Percentiles rank a stretch among this genome's conserved stretches.
These are phyloP conservation scores for Suillus discolor DNA, from an alignment of 768 basidiomycete genomes.

Conservation along the genomic window DNA sequence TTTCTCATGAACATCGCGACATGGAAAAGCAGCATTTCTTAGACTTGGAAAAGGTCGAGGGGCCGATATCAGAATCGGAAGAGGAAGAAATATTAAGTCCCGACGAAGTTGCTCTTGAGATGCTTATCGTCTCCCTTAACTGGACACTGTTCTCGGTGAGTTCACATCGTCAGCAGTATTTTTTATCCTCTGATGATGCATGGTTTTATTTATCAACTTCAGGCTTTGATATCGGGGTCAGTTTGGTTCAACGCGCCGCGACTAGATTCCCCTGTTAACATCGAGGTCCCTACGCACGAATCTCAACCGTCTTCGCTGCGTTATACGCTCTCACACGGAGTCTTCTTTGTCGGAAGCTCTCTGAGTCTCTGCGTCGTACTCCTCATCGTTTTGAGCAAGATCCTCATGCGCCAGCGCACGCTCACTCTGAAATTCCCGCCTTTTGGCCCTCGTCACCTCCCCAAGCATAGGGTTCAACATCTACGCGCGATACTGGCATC, in stretches of 20 bases:
- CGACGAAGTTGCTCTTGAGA: background rate
- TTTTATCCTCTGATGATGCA: background rate
- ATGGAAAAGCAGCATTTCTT: background rate
- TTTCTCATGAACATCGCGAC: background rate
- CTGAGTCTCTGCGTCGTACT: background rate
- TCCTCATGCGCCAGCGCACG: background rate
- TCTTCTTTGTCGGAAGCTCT: background rate
- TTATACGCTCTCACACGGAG: background rate
- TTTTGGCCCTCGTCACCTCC: background rate
- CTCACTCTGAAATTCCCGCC: background rate
- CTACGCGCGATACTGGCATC: background rate
- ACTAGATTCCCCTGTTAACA: background rate
- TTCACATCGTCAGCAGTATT: background rate
- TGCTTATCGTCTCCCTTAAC: background rate
- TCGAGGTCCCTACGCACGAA: background rate
- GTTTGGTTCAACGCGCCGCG: background rate
- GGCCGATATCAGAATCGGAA: background rate
- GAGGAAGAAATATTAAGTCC: background rate
- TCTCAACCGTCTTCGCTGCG: background rate
- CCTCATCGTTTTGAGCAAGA: background rate
- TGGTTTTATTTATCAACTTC: background rate
- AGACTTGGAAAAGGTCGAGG: background rate
- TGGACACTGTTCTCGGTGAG: background rate
- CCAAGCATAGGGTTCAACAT: background rate
- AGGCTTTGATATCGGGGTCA: background rate